phyloP scores from a whole-genome alignment of 2,329 filamentous ascomycete genomes.

The Chaetomiaceae sp. region DNA sequence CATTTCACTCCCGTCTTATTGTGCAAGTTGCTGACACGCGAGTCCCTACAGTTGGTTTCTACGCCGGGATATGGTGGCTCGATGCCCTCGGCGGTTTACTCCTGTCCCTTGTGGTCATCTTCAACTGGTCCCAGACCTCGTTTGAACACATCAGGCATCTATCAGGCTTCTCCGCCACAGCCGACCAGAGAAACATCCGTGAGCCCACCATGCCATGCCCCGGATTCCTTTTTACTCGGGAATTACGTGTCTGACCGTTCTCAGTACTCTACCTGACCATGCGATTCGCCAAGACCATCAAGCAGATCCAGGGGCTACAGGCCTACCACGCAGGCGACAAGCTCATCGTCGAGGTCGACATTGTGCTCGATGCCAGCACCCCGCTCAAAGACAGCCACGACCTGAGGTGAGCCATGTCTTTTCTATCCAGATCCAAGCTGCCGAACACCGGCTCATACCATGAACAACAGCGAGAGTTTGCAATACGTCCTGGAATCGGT shows the following conservation, averaged over 20 bases:
- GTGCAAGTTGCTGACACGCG: background rate
- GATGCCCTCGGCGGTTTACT: slow-evolving; percentile 74
- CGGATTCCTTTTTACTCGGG: background rate
- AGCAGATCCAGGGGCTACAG: slow-evolving; percentile 77
- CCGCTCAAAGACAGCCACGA: slow-evolving; percentile 77
- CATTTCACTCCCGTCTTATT: slow-evolving; percentile 7
- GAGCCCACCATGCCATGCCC: slow-evolving; percentile 18
- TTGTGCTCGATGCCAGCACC: slow-evolving; percentile 73
- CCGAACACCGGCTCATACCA: background rate
- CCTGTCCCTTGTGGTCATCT: slow-evolving; percentile 73
- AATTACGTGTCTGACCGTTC: background rate
- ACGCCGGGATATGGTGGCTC: slow-evolving; percentile 75
- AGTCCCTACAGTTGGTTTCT: slow-evolving; percentile 59
- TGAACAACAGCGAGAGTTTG: slow-evolving; percentile 56
- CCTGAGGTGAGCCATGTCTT: slow-evolving; percentile 44
- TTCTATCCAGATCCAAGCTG: background rate
- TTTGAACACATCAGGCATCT: slow-evolving; percentile 75
- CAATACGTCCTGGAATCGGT: slow-evolving; percentile 84
- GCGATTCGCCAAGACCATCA: slow-evolving; percentile 85
- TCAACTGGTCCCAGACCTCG: slow-evolving; percentile 72
- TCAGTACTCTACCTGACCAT: slow-evolving; percentile 80
- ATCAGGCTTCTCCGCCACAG: slow-evolving; percentile 71
- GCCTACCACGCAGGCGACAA: slow-evolving; percentile 85
- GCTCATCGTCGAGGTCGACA: slow-evolving; percentile 76
- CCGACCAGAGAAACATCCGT: slow-evolving; percentile 75